Conservation (phyloP, 768 basidiomycete species). For the Strobilomyces echinocephalus region DNA sequence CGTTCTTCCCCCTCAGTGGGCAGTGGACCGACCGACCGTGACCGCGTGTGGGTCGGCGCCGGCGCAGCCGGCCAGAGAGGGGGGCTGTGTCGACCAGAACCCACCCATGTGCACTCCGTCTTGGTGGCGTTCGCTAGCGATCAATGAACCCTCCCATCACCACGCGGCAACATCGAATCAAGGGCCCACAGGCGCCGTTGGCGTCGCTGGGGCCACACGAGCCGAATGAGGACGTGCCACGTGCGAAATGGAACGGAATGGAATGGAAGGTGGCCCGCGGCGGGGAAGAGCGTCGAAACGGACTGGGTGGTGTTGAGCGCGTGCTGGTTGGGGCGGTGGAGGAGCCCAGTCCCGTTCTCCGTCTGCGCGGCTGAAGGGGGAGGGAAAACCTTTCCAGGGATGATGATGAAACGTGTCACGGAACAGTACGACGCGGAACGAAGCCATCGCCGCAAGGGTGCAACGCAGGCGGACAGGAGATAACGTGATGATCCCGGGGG, state of each 20-base stretch:
- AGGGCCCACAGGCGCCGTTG: neutral
- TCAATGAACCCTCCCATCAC: constrained; percentile 11
- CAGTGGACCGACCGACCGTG: no score
- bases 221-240: neutral
- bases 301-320: neutral
- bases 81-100: constrained; percentile 1
- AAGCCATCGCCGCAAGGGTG: neutral
- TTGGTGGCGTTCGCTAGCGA: constrained; percentile 5
- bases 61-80: neutral
- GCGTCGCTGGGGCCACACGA: constrained; percentile 12
- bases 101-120: neutral
- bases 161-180: constrained; percentile 4
- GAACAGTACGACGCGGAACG: neutral
- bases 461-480: no score
- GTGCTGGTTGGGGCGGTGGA: neutral
- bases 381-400: neutral
- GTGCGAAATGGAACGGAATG: constrained; percentile 9
- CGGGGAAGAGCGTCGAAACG: neutral
- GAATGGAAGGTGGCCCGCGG: constrained; percentile 6
- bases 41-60: neutral
- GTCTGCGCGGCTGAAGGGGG: neutral
- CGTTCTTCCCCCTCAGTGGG: no score
- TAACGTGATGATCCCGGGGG: neutral
- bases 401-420: neutral
- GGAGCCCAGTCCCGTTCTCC: neutral